Evolutionary conservation across 768 basidiomycete species (phyloP).

Genomic region (Flagelloscypha sp.): DNA sequence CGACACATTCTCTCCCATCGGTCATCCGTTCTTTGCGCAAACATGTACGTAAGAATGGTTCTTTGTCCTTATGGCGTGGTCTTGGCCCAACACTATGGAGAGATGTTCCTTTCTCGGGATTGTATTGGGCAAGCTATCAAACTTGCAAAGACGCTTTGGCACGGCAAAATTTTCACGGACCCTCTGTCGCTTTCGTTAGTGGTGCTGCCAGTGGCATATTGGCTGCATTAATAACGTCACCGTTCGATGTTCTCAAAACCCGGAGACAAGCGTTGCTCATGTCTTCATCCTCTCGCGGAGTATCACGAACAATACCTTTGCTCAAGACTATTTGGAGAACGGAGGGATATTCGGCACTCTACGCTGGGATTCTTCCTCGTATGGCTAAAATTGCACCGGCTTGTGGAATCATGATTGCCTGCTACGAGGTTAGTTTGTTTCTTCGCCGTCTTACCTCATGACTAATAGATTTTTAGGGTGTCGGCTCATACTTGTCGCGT

Average conservation of each 20-base stretch:
- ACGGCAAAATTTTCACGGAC: slow-evolving; percentile 44
- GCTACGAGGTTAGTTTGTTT: slow-evolving; percentile 65
- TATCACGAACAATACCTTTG: slow-evolving; percentile 52
- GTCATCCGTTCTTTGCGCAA: slow-evolving; percentile 55
- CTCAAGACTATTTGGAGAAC: slow-evolving; percentile 61
- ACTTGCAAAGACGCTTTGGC: slow-evolving; percentile 59
- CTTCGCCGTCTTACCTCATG: slow-evolving; percentile 2
- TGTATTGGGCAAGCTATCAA: slow-evolving; percentile 97
- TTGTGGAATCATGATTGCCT: slow-evolving; percentile 97
- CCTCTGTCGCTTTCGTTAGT: slow-evolving; percentile 74
- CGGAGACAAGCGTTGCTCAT: slow-evolving; percentile 80
- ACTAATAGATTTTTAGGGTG: slow-evolving; percentile 34
- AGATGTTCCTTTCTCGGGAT: slow-evolving; percentile 93
- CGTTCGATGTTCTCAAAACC: slow-evolving; percentile 96
- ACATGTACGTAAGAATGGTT: slow-evolving; percentile 56
- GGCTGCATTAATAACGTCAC: slow-evolving; percentile 84
- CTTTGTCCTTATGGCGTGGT: slow-evolving; percentile 79
- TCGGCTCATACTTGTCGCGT: slow-evolving; percentile 42
- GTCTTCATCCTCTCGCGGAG: slow-evolving; percentile 34
- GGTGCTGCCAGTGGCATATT: slow-evolving; percentile 84
- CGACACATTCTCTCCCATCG: slow-evolving; percentile 72
- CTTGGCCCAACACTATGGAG: slow-evolving; percentile 91
- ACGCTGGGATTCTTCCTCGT: slow-evolving; percentile 79
- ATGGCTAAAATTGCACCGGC: slow-evolving; percentile 95
- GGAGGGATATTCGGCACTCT: slow-evolving; percentile 74